Base-by-base conservation (phyloP, 2,329 filamentous ascomycete genomes). In the Diplocarpon mali region DNA sequence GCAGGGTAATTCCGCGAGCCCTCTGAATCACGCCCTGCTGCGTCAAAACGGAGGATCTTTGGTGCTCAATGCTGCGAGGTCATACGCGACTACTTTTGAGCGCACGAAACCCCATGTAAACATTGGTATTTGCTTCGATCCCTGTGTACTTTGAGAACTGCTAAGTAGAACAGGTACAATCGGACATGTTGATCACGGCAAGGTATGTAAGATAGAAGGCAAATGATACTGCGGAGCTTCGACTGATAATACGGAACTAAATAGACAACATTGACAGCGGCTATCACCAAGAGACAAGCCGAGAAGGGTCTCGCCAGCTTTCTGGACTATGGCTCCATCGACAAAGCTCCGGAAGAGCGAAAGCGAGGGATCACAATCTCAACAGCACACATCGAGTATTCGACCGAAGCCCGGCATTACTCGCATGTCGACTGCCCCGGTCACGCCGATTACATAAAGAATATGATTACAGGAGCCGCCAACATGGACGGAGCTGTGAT, bases 401-500 rank as follows among this genome's bases (percentile, higher is more conserved):
- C 86, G 59, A 98, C 92, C 66, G 86, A 95, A 0, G 75, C 74
- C 65, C 83, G 92, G 64, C 92, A 98, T 75, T 98, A 98, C 72
- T 92, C 92, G 62, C 92, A 98, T 78, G 92, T 98, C 73, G 92
- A 98, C 78, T 98, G 92, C 71, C 92, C 92, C 48, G 92, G 92
- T 70, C 92, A 98, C 83, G 92, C 92, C 70, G 92, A 98, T 87
- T 98, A 98, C 77, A 96, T 98, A 75, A 98, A 98, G 80, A 98
- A 98, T 83, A 98, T 98, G 92, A 98, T 98, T 68, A 98, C 92
- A 57, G 92, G 92, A 80, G 89, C 92, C 53, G 90, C 93, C 62
- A 94, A 88, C 75, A 98, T 98, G 92, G 92, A 98, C 62, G 92
- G 92, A 62, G 90, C 92, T 62, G 90, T 98, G 65, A 95, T 98